These are phyloP conservation scores for Agaricus blazei DNA, from an alignment of 768 basidiomycete genomes.

Conservation along the genomic window DNA sequence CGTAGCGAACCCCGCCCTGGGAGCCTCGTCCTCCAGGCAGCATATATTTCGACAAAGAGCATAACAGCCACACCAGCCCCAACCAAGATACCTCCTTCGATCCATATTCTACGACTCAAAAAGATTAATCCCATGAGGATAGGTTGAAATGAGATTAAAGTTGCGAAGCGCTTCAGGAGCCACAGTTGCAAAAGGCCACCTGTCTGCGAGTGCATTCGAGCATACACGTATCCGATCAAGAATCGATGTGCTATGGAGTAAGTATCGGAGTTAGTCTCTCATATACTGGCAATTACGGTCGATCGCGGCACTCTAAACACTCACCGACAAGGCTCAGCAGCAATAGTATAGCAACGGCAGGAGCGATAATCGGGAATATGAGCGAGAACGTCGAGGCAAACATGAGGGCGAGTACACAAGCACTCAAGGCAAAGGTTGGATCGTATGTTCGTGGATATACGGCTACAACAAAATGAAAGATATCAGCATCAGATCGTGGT, in stretches of 20 bases:
- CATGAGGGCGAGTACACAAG: constrained; percentile 61
- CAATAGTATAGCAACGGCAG: constrained; percentile 62
- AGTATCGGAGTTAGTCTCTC: background rate
- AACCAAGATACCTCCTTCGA: constrained; percentile 60
- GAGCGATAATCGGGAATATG: constrained; percentile 73
- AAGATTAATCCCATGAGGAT: constrained; percentile 70
- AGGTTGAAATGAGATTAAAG: constrained; percentile 69
- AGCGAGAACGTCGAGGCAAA: constrained; percentile 71
- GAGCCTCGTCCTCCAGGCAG: constrained; percentile 40
- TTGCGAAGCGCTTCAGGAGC: constrained; percentile 68
- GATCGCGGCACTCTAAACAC: constrained; percentile 15
- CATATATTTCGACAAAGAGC: constrained; percentile 57
- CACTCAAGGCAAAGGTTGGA: constrained; percentile 60
- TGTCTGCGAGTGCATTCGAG: constrained; percentile 66
- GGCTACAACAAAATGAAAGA: constrained; percentile 29
- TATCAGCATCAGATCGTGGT: background rate
- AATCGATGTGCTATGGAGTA: constrained; percentile 65
- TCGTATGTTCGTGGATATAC: constrained; percentile 70
- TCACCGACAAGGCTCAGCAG: constrained; percentile 62
- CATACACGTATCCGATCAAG: constrained; percentile 75
- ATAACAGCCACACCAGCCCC: constrained; percentile 51
- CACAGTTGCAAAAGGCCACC: constrained; percentile 73
- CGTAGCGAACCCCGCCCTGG: constrained; percentile 48
- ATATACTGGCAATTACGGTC: background rate
- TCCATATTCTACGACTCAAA: constrained; percentile 63